Evolutionary conservation across 2,329 filamentous ascomycete genomes (phyloP).

Genomic region (Fusarium circinatum): DNA sequence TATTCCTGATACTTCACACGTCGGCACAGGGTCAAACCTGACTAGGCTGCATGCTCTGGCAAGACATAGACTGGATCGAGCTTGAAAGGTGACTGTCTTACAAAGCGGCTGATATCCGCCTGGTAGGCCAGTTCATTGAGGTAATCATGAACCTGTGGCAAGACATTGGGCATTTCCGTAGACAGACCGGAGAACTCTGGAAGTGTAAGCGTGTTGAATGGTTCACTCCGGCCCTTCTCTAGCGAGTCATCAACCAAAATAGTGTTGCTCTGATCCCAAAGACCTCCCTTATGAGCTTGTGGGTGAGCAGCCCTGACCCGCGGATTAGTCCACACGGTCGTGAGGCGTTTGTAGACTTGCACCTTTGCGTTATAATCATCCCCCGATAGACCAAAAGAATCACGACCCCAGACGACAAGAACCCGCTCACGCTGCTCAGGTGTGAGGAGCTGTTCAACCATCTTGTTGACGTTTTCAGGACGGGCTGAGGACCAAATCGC

Average conservation of each 20-base stretch:
- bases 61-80: slow-evolving; percentile 46
- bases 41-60: neutral
- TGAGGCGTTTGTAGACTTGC: slow-evolving; percentile 90
- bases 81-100: slow-evolving; percentile 62
- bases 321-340: slow-evolving; percentile 72
- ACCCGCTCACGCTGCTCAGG: slow-evolving; percentile 63
- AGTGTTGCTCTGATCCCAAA: slow-evolving; percentile 87
- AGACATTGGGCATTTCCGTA: slow-evolving; percentile 55
- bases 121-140: slow-evolving; percentile 65
- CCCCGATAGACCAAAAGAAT: slow-evolving; percentile 74
- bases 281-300: slow-evolving; percentile 48
- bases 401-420: slow-evolving; percentile 80
- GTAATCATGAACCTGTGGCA: slow-evolving; percentile 71
- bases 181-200: slow-evolving; percentile 75
- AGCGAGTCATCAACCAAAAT: slow-evolving; percentile 87
- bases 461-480: slow-evolving; percentile 74
- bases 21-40: neutral
- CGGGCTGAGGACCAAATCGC: slow-evolving; percentile 93
- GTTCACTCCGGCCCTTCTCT: slow-evolving; percentile 84
- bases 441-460: slow-evolving; percentile 74
- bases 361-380: slow-evolving; percentile 76
- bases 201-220: slow-evolving; percentile 82
- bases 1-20: neutral
- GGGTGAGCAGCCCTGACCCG: slow-evolving; percentile 58
- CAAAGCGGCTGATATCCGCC: slow-evolving; percentile 70